These are phyloP conservation scores for Cyphellophora attinorum DNA, from an alignment of 2,329 filamentous ascomycete genomes.

Conservation along the genomic window DNA sequence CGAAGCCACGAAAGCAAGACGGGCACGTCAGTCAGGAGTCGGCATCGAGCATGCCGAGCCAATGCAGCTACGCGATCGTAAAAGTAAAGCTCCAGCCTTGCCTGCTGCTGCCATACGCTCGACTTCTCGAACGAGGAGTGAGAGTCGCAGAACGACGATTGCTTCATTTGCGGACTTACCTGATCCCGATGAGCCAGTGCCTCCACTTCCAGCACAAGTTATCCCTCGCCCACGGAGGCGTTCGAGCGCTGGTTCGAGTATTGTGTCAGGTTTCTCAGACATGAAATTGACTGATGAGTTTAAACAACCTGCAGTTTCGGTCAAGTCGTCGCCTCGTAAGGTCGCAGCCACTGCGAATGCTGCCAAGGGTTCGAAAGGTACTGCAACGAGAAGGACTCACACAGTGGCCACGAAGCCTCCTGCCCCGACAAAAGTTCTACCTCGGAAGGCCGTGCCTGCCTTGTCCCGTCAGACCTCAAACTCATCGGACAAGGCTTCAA, in stretches of 20 bases:
- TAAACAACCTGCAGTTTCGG: constrained; percentile 4
- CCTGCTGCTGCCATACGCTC: constrained; percentile 45
- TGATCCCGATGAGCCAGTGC: constrained; percentile 18
- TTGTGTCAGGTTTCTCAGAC: constrained; percentile 18
- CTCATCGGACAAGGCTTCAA: neutral
- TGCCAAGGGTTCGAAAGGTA: constrained; percentile 13
- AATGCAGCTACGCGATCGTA: constrained; percentile 68
- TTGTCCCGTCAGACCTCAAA: neutral
- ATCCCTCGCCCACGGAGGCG: constrained; percentile 15
- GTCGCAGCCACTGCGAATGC: constrained; percentile 10
- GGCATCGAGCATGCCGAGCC: constrained; percentile 35
- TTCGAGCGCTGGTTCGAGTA: constrained; percentile 23
- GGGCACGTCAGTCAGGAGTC: constrained; percentile 54
- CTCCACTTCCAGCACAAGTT: constrained; percentile 6
- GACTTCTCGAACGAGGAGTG: constrained; percentile 25
- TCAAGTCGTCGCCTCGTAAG: neutral
- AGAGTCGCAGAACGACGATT: constrained; percentile 53
- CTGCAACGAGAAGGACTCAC: no score
- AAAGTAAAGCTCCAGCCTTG: constrained; percentile 36
- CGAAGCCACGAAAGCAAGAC: constrained; percentile 52
- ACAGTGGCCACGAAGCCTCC: constrained; percentile 31
- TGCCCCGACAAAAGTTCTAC: constrained; percentile 24
- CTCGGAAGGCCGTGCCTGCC: neutral
- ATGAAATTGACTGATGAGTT: constrained; percentile 24
- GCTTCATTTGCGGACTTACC: constrained; percentile 41